These are phyloP conservation scores for Calvatia gigantea DNA, from an alignment of 768 basidiomycete genomes.

Conservation along the genomic window DNA sequence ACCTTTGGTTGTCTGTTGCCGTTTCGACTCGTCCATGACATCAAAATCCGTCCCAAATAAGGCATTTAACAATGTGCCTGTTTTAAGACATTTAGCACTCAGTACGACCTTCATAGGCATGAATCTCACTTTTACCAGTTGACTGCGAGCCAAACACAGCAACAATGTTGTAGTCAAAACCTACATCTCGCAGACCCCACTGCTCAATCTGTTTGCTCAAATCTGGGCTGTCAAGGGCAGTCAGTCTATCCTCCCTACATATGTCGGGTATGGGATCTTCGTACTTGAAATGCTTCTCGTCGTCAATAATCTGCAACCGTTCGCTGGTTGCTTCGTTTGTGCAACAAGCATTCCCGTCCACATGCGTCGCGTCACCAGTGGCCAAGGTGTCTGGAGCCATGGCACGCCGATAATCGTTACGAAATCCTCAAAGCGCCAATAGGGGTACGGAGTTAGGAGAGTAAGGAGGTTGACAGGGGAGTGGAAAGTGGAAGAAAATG, in stretches of 20 bases:
- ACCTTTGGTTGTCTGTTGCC: slow-evolving; percentile 99
- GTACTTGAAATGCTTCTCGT: slow-evolving; percentile 93
- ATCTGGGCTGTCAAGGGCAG: slow-evolving; percentile 42
- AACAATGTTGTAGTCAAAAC: slow-evolving; percentile 95
- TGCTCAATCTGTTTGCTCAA: slow-evolving; percentile 70
- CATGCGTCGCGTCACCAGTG: not conserved
- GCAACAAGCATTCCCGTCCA: slow-evolving; percentile 21
- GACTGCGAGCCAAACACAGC: slow-evolving; percentile 96
- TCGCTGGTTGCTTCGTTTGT: slow-evolving; percentile 34
- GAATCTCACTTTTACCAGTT: slow-evolving; percentile 83
- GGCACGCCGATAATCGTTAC: not conserved
- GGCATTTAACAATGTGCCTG: slow-evolving; percentile 93
- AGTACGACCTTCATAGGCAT: not conserved
- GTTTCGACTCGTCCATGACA: slow-evolving; percentile 92
- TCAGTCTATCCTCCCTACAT: not conserved
- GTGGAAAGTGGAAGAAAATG: slow-evolving; percentile 9
- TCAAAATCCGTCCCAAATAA: slow-evolving; percentile 98
- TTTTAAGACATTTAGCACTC: slow-evolving; percentile 6
- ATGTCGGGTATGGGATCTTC: slow-evolving; percentile 26
- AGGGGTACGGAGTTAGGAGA: not conserved
- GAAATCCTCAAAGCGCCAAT: not conserved
- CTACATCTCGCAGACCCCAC: slow-evolving; percentile 88
- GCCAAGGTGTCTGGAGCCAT: slow-evolving; percentile 5
- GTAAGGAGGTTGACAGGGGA: slow-evolving; percentile 11
- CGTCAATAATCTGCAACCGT: slow-evolving; percentile 83